Evolutionary conservation across 148 eudicot species (phyloP), one percentile per base, ranked within the genome.

Genomic region (Suaeda aralocaspica): DNA sequence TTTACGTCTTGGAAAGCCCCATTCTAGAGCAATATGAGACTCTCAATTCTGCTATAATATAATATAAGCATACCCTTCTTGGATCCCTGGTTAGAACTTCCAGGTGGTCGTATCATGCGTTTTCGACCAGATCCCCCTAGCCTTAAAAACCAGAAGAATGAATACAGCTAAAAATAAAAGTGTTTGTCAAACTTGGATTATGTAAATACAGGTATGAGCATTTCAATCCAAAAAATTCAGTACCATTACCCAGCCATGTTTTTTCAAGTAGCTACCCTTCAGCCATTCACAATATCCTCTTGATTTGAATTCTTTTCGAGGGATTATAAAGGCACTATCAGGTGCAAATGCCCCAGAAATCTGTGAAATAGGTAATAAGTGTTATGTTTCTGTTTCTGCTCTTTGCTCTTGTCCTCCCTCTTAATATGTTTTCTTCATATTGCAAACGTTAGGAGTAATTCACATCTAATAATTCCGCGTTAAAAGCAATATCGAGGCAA

Each of bases 291-390:
- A 67, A 12, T 33, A 33, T 6, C n/a, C 5, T 49, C 18, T 10
- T 42, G 33, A 42, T 46, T 39, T 2, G n/a, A 41, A 25, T 26
- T 6, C 19, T 61, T 42, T 46, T 36, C 31, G 0, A 29, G 30
- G 72, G 69, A 61, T 46, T 14, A 13, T 39, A 69, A 31, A 8
- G 61, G 60, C 59, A 49, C 28, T 56, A 30, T 41, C 76, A 29
- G 76, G 73, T 68, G 46, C 39, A 28, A 44, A 33, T 72, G 42
- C 42, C 80, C 80, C 34, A 77, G 39, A 31, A 77, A 72, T 56
- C 80, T 77, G 76, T 59, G 62, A 22, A 53, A 59, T 26, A 63
- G 41, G 4, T 36, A 36, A 36, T 36, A 16, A 61, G 36, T 51
- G 33, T 59, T 71, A 22, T 60, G 25, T 49, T 51, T 8, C 21